Evolutionary conservation across 306 rosid genomes (phyloP), one percentile per base, ranked within the genome.

Genomic region (Arachis hypogaea): DNA sequence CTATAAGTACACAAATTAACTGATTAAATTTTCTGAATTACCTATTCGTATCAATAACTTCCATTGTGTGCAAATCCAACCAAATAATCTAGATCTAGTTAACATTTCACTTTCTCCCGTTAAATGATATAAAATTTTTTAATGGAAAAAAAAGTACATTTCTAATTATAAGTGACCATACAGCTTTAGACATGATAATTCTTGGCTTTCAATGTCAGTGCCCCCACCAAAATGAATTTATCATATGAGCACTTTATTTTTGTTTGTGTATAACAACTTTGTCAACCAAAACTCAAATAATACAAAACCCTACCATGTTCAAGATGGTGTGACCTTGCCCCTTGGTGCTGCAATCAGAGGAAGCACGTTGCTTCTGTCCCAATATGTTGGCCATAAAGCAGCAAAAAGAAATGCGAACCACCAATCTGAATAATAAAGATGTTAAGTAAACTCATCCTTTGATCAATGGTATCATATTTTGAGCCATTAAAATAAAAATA

Each of bases 321-420:
- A 62, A 55, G 49, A 59, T 42, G 52, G 43, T 44, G 38, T 33
- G 38, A 4, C 51, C 64, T 61, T 61, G 81, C 28, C 68, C 70
- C 36, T 69, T 50, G 52, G 38, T 47, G 69, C 76, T 41, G 58
- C 44, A 44, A 16, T 5, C 72, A 65, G 49, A 18, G 6, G 75
- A 68, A 62, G 74, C 74, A 76, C 63, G 59, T 66, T 68, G 33
- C n/a, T 14, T 22, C 64, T 65, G 73, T 47, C 75, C 63, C 75
- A 40, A 36, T 9, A 52, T 59, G 69, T 71, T 38, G 47, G 75
- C 56, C 5, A 49, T 50, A 59, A 77, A 67, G 70, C 51, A 46
- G 55, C 75, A 69, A 59, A 76, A 69, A 50, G 59, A 16, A 77
- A 59, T 12, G 38, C n/a, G 28, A 69, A 42, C 59, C n/a, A 59